A percentile compares a stretch with the other conserved stretches of the same genome.
phyloP scores from a whole-genome alignment of 495 filamentous ascomycete genomes.

The Aspergillus homomorphus region DNA sequence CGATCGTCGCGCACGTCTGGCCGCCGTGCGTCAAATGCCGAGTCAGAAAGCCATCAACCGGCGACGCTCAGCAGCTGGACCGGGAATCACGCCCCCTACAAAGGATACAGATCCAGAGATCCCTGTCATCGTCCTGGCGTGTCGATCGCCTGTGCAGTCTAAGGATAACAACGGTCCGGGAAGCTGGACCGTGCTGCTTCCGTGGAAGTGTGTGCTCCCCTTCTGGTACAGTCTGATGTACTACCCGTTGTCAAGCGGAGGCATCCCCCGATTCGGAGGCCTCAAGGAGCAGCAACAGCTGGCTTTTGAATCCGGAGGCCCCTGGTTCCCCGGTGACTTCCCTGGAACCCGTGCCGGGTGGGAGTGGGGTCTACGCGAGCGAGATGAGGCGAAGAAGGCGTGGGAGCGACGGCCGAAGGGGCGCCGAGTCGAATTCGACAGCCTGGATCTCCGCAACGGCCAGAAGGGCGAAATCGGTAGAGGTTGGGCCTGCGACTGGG shows the following conservation, averaged over 20 bases:
- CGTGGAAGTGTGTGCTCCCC: conserved; percentile 85
- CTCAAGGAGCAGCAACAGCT: conserved; percentile 76
- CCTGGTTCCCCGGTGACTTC: conserved; percentile 88
- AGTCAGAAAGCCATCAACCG: conserved; percentile 84
- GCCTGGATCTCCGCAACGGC: conserved; percentile 68
- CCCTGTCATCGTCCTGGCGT: conserved; percentile 70
- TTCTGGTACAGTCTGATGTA: conserved; percentile 88
- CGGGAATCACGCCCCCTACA: conserved; percentile 61
- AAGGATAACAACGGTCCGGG: conserved; percentile 53
- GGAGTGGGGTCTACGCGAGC: conserved; percentile 68
- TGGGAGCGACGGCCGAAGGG: conserved; percentile 84
- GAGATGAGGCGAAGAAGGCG: conserved; percentile 54
- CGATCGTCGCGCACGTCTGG: conserved; percentile 59
- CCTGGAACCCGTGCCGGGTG: conserved; percentile 79
- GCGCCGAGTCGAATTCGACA: conserved; percentile 73
- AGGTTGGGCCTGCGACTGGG: conserved; percentile 89
- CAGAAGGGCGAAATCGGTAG: conserved; percentile 80
- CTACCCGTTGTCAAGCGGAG: conserved; percentile 75
- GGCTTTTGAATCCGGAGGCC: conserved; percentile 70
- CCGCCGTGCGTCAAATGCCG: conserved; percentile 61
- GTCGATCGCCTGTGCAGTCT: conserved; percentile 38
- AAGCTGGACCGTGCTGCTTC: conserved; percentile 80
- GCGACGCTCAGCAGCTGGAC: conserved; percentile 65
- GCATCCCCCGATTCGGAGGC: conserved; percentile 79
- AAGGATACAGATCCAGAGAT: conserved; percentile 72